A percentile compares a stretch with the other conserved stretches of the same genome.
These are phyloP conservation scores for Yueomyces sp. DNA, from an alignment of 805 yeast species.

Conservation along the genomic window DNA sequence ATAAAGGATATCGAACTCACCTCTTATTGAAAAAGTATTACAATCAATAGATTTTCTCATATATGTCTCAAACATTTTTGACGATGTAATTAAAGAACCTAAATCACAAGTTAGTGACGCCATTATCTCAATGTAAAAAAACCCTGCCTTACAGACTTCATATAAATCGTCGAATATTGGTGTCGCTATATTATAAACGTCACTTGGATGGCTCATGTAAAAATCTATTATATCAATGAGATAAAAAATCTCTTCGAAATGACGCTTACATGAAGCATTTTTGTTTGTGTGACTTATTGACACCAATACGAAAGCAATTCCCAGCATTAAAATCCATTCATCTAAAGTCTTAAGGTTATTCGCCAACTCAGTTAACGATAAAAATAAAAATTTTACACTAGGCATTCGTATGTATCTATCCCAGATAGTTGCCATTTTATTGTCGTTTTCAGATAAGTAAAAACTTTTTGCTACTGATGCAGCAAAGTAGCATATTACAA, in stretches of 20 bases:
- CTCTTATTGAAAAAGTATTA: no score
- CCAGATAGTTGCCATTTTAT: background rate
- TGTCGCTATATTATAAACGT: no score
- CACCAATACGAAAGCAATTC: background rate
- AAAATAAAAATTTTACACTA: background rate
- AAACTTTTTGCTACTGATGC: background rate
- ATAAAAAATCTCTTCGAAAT: background rate
- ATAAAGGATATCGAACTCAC: no score
- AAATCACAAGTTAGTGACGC: no score
- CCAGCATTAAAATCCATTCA: background rate
- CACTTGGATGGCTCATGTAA: no score
- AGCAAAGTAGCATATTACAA: background rate
- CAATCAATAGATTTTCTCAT: no score
- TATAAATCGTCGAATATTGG: no score
- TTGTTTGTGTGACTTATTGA: background rate
- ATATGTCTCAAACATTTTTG: no score
- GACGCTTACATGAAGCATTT: background rate
- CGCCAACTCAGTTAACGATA: background rate
- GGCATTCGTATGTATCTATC: background rate
- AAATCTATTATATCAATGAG: background rate
- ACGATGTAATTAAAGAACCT: no score
- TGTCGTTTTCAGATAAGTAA: no score
- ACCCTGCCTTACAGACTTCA: no score
- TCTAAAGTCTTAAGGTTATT: background rate
- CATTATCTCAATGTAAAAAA: no score